Evolutionary conservation across 1,139 yeast genomes (phyloP).

Genomic region (Blastobotrys ciferrii): DNA sequence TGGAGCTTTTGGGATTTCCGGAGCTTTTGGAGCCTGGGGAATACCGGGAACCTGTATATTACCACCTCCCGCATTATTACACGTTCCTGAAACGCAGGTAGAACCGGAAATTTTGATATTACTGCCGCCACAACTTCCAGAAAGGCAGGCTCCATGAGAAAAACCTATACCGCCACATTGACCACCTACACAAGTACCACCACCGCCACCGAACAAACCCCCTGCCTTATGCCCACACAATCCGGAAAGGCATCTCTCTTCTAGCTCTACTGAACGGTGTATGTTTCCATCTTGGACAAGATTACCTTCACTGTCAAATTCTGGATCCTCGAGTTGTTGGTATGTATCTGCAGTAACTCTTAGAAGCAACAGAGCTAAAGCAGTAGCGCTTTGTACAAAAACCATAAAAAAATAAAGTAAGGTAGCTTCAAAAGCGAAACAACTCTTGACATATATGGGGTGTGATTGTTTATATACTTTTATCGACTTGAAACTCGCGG

Average conservation of each 20-base stretch:
- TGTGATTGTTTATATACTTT: not conserved
- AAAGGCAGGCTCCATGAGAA: not conserved
- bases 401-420: not conserved
- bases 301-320: not conserved
- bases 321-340: not conserved
- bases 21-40: not conserved
- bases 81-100: not conserved
- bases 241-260: slow-evolving; percentile 5
- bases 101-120: not conserved
- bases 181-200: not conserved
- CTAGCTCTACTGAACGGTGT: not conserved
- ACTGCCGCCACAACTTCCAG: not conserved
- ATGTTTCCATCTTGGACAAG: not conserved
- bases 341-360: not conserved
- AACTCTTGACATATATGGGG: not conserved
- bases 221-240: not conserved
- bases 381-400: not conserved
- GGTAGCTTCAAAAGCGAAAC: not conserved
- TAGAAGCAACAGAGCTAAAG: not conserved
- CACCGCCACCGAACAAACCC: not conserved
- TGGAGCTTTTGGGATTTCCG: not conserved
- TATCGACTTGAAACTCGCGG: not conserved
- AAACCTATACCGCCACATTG: slow-evolving; percentile 1
- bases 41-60: not conserved
- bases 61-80: not conserved